Percentiles rank a stretch among this genome's conserved stretches.
phyloP scores from a whole-genome alignment of 257 asterid species.

The Nicotiana tabacum region DNA sequence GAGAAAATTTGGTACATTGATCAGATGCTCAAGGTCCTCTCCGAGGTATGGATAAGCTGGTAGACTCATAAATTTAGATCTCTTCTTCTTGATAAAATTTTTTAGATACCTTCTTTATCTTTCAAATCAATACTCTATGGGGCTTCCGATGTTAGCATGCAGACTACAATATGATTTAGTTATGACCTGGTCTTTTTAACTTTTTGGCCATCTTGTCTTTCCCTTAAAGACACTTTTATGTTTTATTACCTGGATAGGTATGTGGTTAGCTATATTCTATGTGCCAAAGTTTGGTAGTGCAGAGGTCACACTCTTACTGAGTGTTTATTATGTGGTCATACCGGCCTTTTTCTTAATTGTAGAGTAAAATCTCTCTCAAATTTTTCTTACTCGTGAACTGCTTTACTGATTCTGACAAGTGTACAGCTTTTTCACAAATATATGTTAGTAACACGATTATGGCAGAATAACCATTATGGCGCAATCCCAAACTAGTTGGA shows the following conservation, averaged over 20 bases:
- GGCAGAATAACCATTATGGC: neutral
- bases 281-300: neutral
- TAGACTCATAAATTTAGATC: neutral
- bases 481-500: neutral
- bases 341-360: neutral
- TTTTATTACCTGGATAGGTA: neutral
- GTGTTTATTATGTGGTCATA: neutral
- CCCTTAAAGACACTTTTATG: neutral
- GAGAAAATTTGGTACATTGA: constrained; percentile 93
- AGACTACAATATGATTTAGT: neutral
- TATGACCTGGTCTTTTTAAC: neutral
- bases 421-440: neutral
- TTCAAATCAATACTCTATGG: neutral
- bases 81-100: neutral
- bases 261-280: neutral
- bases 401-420: neutral
- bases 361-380: neutral
- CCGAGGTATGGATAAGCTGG: constrained; percentile 52
- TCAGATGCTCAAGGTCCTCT: constrained; percentile 92
- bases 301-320: neutral
- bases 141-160: neutral
- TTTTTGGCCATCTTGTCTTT: neutral
- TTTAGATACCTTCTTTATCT: neutral
- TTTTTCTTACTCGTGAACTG: neutral
- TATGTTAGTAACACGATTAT: neutral